These are phyloP conservation scores for Penicillium concentricum DNA, from an alignment of 2,329 filamentous ascomycete genomes.

Conservation along the genomic window DNA sequence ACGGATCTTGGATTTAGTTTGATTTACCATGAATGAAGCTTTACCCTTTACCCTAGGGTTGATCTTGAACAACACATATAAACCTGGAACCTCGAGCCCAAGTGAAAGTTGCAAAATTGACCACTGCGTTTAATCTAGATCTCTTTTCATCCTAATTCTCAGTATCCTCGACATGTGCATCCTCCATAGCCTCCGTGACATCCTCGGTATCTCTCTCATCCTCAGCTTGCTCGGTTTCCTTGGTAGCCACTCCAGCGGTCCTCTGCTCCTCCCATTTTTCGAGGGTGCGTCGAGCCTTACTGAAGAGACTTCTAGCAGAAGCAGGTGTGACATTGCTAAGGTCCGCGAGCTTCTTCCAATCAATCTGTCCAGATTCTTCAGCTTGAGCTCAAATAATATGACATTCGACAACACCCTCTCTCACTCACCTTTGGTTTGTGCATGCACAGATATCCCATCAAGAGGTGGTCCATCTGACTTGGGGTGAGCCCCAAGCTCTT, in stretches of 20 bases:
- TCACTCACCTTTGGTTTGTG: background rate
- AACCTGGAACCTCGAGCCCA: background rate
- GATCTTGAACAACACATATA: background rate
- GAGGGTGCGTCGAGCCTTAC: background rate
- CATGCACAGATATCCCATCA: background rate
- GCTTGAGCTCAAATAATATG: background rate
- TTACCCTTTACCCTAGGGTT: no score
- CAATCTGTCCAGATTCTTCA: background rate
- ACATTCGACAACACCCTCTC: background rate
- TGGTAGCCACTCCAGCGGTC: no score
- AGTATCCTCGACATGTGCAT: background rate
- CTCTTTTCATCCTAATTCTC: background rate
- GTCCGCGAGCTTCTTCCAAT: background rate
- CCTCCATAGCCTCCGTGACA: background rate
- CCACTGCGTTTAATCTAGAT: no score
- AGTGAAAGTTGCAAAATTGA: no score
- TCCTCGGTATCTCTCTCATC: background rate
- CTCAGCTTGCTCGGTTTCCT: no score
- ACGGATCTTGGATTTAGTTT: background rate
- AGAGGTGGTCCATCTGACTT: background rate
- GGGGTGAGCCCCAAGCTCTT: background rate
- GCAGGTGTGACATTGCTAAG: background rate
- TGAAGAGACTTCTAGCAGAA: background rate
- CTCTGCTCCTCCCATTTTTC: background rate
- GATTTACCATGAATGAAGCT: background rate